Base-by-base conservation (phyloP, 305 asterid species). In the Fraxinus albicans region DNA sequence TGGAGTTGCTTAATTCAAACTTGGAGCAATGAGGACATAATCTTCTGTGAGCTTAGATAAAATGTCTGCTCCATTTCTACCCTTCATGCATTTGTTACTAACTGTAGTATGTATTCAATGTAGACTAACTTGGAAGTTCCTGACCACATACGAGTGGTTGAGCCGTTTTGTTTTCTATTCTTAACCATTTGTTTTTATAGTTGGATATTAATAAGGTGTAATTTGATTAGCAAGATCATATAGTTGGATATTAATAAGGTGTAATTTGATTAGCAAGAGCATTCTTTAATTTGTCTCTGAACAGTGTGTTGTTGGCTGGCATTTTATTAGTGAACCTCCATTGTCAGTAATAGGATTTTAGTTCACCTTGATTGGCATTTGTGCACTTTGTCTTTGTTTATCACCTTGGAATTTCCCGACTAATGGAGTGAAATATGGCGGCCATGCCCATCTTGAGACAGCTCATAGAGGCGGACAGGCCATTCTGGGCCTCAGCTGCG, bases 121-220 rank as follows among this genome's bases (percentile, higher is more conserved):
- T 79, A 84, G 89, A 83, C 90, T 84, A 84, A 79, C 86, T 74
- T 53, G 2, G 8, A 77, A 36, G 34, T 40, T 31, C 69, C 13
- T 19, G 85, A 86, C 88, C 85, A 85, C 89, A 55, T 34, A 19
- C 77, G 79, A 83, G 89, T 88, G 91, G 89, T 85, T 19, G 84
- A 86, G 89, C 87, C 85, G 82, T 88, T 88, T 85, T 85, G 87
- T 87, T 83, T 82, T 77, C 60, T 82, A 53, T 23, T 77, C 29
- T 80, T 80, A 40, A 31, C 77, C 77, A 35, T 60, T 67, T 55
- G 34, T 36, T 40, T 77, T 40, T 77, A 36, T 86, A 83, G 88
- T 80, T 84, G 84, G 85, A 78, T 77, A 17, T 53, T 78, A 75
- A 53, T 86, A 88, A 84, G 84, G 89, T 82, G 73, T 75, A 63